phyloP scores from a whole-genome alignment of 2,329 filamentous ascomycete species.

The Lasiodiplodia theobromae region DNA sequence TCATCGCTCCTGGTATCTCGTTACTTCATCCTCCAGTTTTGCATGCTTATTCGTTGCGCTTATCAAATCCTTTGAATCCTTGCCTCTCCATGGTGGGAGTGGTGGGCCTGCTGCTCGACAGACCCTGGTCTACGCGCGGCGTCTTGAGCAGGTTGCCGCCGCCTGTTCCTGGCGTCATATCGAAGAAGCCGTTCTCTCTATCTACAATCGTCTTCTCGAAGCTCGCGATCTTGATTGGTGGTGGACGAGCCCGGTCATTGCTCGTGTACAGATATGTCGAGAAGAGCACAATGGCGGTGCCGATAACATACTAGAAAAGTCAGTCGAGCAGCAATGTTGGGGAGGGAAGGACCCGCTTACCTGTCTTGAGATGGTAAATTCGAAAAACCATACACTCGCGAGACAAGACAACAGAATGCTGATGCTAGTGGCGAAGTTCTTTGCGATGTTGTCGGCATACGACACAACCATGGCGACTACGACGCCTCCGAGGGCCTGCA shows the following conservation, averaged over 20 bases:
- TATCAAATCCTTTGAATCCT: slow-evolving; percentile 20
- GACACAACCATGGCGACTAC: slow-evolving; percentile 83
- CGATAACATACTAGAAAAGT: slow-evolving; percentile 74
- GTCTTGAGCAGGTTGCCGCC: slow-evolving; percentile 15
- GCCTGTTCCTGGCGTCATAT: slow-evolving; percentile 31
- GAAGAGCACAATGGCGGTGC: slow-evolving; percentile 77
- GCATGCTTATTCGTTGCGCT: slow-evolving; percentile 26
- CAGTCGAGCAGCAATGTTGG: slow-evolving; percentile 31
- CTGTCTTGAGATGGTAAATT: slow-evolving; percentile 70
- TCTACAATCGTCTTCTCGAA: slow-evolving; percentile 79
- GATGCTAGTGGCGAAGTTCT: slow-evolving; percentile 92
- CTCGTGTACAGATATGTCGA: slow-evolving; percentile 87
- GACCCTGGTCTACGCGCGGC: slow-evolving; percentile 7
- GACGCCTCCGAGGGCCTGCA: slow-evolving; percentile 85
- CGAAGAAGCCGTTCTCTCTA: slow-evolving; percentile 36
- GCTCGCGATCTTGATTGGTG: slow-evolving; percentile 72
- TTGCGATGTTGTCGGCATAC: slow-evolving; percentile 87
- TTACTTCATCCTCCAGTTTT: not conserved
- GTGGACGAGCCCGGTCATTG: slow-evolving; percentile 64
- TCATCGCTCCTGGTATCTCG: slow-evolving; percentile 2
- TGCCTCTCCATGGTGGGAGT: slow-evolving; percentile 36
- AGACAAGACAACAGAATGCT: slow-evolving; percentile 89
- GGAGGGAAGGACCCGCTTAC: slow-evolving; percentile 61
- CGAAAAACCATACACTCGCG: slow-evolving; percentile 84
- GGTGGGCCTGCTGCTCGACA: slow-evolving; percentile 34